Conservation (phyloP, 768 basidiomycete species). For the Nevesoporus exiguus region DNA sequence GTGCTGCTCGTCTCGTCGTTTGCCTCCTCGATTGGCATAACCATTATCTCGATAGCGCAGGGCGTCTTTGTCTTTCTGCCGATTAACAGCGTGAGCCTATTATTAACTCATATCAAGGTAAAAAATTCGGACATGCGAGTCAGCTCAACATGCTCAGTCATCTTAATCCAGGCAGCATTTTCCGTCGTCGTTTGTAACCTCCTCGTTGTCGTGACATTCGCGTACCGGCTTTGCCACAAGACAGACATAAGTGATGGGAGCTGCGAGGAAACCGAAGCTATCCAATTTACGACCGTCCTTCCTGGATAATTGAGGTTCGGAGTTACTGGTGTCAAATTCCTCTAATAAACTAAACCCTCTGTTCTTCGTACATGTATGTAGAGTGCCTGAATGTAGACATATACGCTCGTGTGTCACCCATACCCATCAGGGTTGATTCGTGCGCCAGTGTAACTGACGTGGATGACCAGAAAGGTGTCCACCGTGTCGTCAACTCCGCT, state of each 20-base stretch:
- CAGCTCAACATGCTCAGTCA: not conserved
- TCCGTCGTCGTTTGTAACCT: slow-evolving; percentile 21
- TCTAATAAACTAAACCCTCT: not conserved
- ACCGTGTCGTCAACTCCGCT: too few species aligned
- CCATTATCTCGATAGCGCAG: slow-evolving; percentile 15
- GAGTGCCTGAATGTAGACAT: not conserved
- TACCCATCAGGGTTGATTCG: not conserved
- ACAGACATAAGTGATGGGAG: not conserved
- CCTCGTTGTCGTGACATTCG: slow-evolving; percentile 16
- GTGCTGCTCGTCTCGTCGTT: slow-evolving; percentile 22
- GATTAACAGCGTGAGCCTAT: not conserved
- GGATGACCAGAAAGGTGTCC: too few species aligned
- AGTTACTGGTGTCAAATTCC: not conserved
- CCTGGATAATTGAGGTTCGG: not conserved
- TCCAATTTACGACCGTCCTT: not conserved
- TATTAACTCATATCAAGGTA: slow-evolving; percentile 23
- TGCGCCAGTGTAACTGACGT: not conserved
- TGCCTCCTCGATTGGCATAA: slow-evolving; percentile 20
- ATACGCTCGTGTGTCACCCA: not conserved
- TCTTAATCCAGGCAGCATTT: slow-evolving; percentile 14
- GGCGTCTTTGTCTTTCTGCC: slow-evolving; percentile 7
- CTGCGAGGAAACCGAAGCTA: not conserved
- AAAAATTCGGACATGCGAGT: not conserved
- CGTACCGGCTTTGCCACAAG: slow-evolving; percentile 13
- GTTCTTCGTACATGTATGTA: not conserved